Percentiles rank a stretch among this genome's conserved stretches.
These are phyloP conservation scores for Gaeumannomyces sp. DNA, from an alignment of 2,329 filamentous ascomycete genomes.

Conservation along the genomic window DNA sequence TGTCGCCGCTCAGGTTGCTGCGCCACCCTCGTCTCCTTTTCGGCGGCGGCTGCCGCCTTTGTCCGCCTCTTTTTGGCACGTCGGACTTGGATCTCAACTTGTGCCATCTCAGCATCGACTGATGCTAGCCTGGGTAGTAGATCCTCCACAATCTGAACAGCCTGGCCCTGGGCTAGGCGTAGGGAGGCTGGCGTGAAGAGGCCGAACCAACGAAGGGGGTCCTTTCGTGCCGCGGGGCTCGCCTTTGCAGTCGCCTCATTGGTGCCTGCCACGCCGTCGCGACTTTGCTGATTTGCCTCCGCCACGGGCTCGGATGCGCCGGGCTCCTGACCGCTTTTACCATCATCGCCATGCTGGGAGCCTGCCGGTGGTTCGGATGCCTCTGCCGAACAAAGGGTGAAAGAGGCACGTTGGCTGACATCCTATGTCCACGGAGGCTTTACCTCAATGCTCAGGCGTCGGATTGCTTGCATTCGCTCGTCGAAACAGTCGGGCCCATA, in stretches of 20 bases:
- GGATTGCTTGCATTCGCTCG: constrained; percentile 60
- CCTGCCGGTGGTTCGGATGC: background rate
- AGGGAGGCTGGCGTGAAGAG: constrained; percentile 46
- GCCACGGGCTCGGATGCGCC: background rate
- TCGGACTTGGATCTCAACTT: constrained; percentile 63
- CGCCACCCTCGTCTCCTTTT: background rate
- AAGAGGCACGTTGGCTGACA: constrained; percentile 3
- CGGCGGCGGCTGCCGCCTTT: constrained; percentile 29
- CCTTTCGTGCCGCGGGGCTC: constrained; percentile 18
- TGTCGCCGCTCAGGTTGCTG: background rate
- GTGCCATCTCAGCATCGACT: constrained; percentile 53
- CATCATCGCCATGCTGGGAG: constrained; percentile 2
- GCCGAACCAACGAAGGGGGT: constrained; percentile 57
- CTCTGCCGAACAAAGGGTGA: background rate
- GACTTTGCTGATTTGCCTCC: background rate
- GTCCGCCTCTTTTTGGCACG: constrained; percentile 50
- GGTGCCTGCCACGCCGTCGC: constrained; percentile 8
- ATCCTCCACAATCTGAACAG: constrained; percentile 48
- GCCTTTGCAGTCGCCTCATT: constrained; percentile 12
- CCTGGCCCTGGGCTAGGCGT: constrained; percentile 52
- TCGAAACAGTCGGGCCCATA: constrained; percentile 70
- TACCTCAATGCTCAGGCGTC: constrained; percentile 31
- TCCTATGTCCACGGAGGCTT: background rate
- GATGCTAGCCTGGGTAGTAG: constrained; percentile 52
- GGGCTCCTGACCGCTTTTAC: constrained; percentile 1